phyloP scores from a whole-genome alignment of 441 rosid species.

The Erodium trifolium region DNA sequence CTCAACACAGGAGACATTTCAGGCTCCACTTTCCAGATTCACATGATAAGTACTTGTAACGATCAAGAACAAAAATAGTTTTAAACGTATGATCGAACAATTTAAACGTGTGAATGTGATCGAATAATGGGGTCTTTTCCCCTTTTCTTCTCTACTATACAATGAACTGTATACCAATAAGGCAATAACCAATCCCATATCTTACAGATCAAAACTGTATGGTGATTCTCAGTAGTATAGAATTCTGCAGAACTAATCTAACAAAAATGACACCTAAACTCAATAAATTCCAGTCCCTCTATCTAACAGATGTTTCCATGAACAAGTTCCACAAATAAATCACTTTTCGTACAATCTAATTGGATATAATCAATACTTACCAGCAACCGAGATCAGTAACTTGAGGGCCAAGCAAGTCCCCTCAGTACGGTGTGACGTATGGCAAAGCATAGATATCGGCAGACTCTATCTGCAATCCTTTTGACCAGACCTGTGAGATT shows the following conservation, averaged over 20 bases:
- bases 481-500: constrained; percentile 42
- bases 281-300: constrained; percentile 9
- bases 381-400: too few species aligned
- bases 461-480: constrained; percentile 40
- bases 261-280: constrained; percentile 17
- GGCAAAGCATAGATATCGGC: constrained; percentile 44
- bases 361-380: constrained; percentile 9
- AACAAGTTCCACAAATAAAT: constrained; percentile 16
- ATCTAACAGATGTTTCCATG: too few species aligned
- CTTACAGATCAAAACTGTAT: constrained; percentile 35
- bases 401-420: too few species aligned
- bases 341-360: constrained; percentile 20
- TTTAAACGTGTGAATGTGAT: too few species aligned
- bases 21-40: background rate
- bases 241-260: constrained; percentile 18
- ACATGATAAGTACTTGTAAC: background rate
- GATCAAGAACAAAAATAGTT: background rate
- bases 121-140: constrained; percentile 6
- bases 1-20: background rate
- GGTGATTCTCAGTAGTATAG: constrained; percentile 20
- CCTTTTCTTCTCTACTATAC: constrained; percentile 17
- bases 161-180: constrained; percentile 13
- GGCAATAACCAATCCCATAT: constrained; percentile 15
- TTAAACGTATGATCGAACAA: too few species aligned
- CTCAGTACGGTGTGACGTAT: constrained; percentile 50